A percentile compares a stretch with the other conserved stretches of the same genome.
These are phyloP conservation scores for Cystofilobasidium bisporidii DNA, from an alignment of 768 basidiomycete species.

Conservation along the genomic window DNA sequence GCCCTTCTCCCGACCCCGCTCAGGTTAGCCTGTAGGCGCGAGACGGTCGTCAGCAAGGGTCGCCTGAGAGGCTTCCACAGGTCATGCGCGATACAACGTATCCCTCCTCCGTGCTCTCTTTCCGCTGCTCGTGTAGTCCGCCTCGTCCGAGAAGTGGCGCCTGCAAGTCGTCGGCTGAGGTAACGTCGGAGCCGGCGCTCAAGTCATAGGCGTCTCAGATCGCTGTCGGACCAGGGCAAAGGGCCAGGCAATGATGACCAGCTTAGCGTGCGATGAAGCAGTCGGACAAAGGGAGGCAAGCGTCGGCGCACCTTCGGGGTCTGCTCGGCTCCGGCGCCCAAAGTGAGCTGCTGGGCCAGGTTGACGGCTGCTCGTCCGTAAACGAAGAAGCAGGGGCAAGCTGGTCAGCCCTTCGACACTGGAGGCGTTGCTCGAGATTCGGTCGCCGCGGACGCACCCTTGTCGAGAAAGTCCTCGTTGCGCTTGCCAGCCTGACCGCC, in stretches of 20 bases:
- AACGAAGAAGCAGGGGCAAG: no score
- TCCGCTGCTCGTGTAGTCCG: no score
- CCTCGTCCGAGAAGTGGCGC: background rate
- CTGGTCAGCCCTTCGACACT: no score
- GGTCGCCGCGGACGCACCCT: conserved; percentile 33
- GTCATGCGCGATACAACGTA: no score
- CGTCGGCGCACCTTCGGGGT: conserved; percentile 35
- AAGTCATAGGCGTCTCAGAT: background rate
- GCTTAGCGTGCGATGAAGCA: no score
- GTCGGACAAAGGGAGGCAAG: background rate
- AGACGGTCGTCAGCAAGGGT: no score
- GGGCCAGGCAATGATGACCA: background rate
- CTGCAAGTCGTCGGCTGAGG: background rate
- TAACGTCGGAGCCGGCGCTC: background rate
- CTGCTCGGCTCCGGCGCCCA: conserved; percentile 43
- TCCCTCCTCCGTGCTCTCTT: no score
- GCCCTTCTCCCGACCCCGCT: no score
- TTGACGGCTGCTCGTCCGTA: conserved; percentile 31
- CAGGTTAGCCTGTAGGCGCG: no score
- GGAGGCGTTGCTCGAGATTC: no score
- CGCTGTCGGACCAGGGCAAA: background rate
- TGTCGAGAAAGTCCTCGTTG: conserved; percentile 44
- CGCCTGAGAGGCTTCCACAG: no score
- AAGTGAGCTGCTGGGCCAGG: conserved; percentile 44
- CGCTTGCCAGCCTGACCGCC: conserved; percentile 40